These are phyloP conservation scores for Cryptococcus amylolentus DNA, from an alignment of 1,284 basidiomycete genomes.

Conservation along the genomic window DNA sequence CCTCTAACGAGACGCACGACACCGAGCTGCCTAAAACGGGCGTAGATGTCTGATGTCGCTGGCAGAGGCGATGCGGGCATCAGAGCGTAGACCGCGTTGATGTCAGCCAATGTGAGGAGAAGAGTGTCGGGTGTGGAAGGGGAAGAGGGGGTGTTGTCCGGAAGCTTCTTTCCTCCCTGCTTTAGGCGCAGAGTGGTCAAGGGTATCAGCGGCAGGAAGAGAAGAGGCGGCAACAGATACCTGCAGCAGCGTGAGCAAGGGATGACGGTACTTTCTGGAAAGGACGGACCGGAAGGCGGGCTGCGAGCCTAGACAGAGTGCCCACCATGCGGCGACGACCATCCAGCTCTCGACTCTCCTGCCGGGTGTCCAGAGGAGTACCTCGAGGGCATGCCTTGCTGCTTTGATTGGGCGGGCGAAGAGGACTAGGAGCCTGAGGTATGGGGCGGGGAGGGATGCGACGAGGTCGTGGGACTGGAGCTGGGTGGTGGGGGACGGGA, in stretches of 20 bases:
- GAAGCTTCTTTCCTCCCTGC: conserved; percentile 48
- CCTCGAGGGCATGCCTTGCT: conserved; percentile 56
- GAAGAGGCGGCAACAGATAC: conserved; percentile 46
- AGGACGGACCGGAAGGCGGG: conserved; percentile 57
- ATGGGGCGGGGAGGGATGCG: conserved; percentile 43
- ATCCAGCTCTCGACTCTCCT: conserved; percentile 67
- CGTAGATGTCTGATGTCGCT: conserved; percentile 22
- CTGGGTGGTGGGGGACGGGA: conserved; percentile 4
- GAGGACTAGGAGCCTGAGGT: conserved; percentile 48
- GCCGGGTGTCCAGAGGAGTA: conserved; percentile 61
- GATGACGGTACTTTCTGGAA: neutral
- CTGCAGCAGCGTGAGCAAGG: conserved; percentile 17
- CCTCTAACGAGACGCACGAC: conserved; percentile 35
- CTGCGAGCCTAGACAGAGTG: conserved; percentile 62
- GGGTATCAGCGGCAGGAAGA: conserved; percentile 38
- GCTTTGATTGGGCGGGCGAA: conserved; percentile 56
- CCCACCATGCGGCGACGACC: conserved; percentile 69
- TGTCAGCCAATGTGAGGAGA: conserved; percentile 44
- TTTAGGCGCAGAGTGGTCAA: conserved; percentile 50
- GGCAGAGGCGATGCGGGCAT: conserved; percentile 39
- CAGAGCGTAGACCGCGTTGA: conserved; percentile 46
- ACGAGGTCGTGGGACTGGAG: conserved; percentile 38
- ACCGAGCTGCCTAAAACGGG: conserved; percentile 36
- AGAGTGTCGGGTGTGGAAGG: conserved; percentile 64
- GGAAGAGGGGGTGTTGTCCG: conserved; percentile 32